Evolutionary conservation across 768 basidiomycete genomes (phyloP), one percentile per base, ranked within the genome.

Genomic region (Tulasnella sp.): DNA sequence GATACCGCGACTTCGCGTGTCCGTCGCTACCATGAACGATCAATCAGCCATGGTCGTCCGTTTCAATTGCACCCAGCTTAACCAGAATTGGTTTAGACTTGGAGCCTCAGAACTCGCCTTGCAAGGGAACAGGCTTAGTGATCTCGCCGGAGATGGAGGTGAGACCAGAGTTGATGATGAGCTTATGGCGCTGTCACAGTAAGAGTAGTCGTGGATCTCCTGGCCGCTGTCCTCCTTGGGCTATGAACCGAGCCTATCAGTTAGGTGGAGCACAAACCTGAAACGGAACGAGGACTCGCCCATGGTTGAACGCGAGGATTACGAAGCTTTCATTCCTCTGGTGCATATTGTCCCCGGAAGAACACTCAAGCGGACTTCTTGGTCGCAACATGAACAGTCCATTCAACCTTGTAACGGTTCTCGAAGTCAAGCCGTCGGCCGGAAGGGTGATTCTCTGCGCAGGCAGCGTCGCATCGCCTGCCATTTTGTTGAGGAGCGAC

Each of bases 331-430:
- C 9, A 67, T 12, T n/a, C 79, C 34, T 67, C 71, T 72, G 79
- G 67, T 8, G 9, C 9, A 36, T 67, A 25, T 37, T 31, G 75
- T 80, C 79, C 80, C 38, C 40, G 67, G 77, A 80, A 81, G 15
- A 52, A 25, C 37, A 71, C 40, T 34, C 34, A 80, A 45, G 83
- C 71, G 12, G 79, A 78, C 71, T 84, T 84, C 76, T 80, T 80
- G 76, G 84, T 84, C 8, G 82, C 82, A n/a, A 84, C 81, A 49
- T 83, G 79, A 34, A 84, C 79, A 3, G 68, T 81, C 84, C 84
- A 84, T 1, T 67, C 64, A 19, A 84, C 72, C 3, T 77, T 67
- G 71, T 78, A 84, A 12, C 78, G 76, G 12, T 71, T 67, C 6
- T 58, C 37, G 72, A 11, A 8, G 67, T 80, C 82, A 72, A 83